These are phyloP conservation scores for Dittrichia graveolens DNA, from an alignment of 129 eudicot genomes.

Conservation along the genomic window DNA sequence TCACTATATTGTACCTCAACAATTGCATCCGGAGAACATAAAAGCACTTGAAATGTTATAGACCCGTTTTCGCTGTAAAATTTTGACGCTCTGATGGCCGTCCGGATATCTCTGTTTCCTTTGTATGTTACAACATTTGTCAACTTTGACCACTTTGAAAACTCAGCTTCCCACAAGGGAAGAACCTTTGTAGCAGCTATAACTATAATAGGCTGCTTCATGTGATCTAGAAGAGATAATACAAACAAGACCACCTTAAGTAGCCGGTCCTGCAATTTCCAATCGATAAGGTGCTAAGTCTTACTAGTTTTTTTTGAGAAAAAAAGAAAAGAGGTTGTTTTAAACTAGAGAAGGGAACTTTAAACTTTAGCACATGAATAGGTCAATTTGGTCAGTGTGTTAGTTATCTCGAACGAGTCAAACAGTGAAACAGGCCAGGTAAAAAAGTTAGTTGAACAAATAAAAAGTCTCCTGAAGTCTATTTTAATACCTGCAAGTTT, in stretches of 20 bases:
- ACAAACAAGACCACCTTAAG: constrained; percentile 36
- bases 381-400: neutral
- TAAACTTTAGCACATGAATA: neutral
- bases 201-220: constrained; percentile 31
- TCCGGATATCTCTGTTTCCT: constrained; percentile 33
- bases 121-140: constrained; percentile 34
- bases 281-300: too few relatives aligned
- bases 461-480: neutral
- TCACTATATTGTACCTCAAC: constrained; percentile 28
- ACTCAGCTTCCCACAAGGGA: constrained; percentile 43
- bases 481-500: too few relatives aligned
- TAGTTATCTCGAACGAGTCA: neutral
- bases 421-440: neutral
- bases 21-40: constrained; percentile 32
- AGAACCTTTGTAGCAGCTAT: constrained; percentile 26
- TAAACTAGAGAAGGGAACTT: neutral
- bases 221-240: constrained; percentile 27
- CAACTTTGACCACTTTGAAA: constrained; percentile 28
- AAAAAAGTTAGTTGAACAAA: neutral
- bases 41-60: constrained; percentile 27
- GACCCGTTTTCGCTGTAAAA: neutral
- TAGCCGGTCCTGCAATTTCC: constrained; percentile 28
- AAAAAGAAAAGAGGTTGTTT: too few relatives aligned
- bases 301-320: neutral
- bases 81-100: constrained; percentile 30